Base-by-base conservation (phyloP, 2,329 filamentous ascomycete species). In the Alternaria atra region DNA sequence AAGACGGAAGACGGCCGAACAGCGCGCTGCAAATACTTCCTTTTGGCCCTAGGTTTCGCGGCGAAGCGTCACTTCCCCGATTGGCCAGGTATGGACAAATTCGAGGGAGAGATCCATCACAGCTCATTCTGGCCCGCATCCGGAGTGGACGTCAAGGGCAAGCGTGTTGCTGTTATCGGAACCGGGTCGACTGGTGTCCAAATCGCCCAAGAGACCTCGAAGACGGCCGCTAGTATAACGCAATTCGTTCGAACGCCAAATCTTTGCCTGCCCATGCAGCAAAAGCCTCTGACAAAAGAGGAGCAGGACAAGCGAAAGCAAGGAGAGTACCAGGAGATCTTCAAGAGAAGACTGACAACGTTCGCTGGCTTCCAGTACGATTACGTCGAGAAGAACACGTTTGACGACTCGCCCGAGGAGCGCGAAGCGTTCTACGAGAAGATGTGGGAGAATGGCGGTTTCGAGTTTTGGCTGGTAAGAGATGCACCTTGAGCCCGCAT, bases 171-270 rank as follows among this genome's bases (percentile, higher is more conserved):
- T 15, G 83, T 90, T 57, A 85, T 91, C 34, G 89, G 89, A 12
- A 90, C 87, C 0, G 89, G 89, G 1, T 86, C 88, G 0, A 87
- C 87, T 0, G 89, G 88, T 1, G 84, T 90, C 1, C 89, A 91
- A 66, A 84, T 89, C 43, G 83, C 84, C 0, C 89, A 91, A 64
- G 87, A 86, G 54, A 85, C 84, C 74, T 85, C 83, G 2, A 84
- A 84, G 2, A 72, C 81, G 12, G 86, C 84, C 0, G 82, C 80
- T 6, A 76, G 72, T 35, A 56, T 91, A 1, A 82, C 79, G 3
- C 86, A 91, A 35, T 90, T 90, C 73, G 88, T 91, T 68, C 84
- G 89, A 10, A 91, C 88, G 1, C 89, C 89, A 0, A 91, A 91
- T 60, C 79, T 89, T 6, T 87, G 86, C 0, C 68, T 91, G 0